Percentiles rank a stretch among this genome's conserved stretches.
Evolutionary conservation across 2,329 filamentous ascomycete species (phyloP).

Genomic region (Colletotrichum liriopes): DNA sequence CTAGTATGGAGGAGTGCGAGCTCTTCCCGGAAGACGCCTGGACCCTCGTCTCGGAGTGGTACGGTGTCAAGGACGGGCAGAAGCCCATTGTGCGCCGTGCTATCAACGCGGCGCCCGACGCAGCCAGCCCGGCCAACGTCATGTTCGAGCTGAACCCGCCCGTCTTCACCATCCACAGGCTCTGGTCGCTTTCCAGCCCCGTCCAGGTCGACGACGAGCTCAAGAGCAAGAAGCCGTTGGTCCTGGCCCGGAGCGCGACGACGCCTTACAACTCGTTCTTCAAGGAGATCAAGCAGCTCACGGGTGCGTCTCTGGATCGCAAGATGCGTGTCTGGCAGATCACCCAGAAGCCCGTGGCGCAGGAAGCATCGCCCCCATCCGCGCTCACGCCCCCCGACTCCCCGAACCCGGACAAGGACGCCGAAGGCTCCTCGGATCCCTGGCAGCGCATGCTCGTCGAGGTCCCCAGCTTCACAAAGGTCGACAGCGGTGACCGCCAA

Average conservation of each 20-base stretch:
- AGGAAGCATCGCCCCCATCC: slow-evolving; percentile 55
- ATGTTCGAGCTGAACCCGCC: slow-evolving; percentile 89
- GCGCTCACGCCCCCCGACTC: slow-evolving; percentile 60
- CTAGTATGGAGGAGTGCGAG: slow-evolving; percentile 80
- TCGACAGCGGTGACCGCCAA: slow-evolving; percentile 43
- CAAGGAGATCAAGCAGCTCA: slow-evolving; percentile 77
- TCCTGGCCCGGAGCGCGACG: slow-evolving; percentile 80
- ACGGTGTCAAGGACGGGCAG: slow-evolving; percentile 80
- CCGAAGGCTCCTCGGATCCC: slow-evolving; percentile 45
- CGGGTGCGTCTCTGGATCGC: slow-evolving; percentile 76
- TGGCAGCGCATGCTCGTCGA: slow-evolving; percentile 63
- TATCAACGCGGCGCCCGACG: slow-evolving; percentile 79
- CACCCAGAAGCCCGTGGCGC: slow-evolving; percentile 56
- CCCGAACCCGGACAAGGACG: slow-evolving; percentile 52
- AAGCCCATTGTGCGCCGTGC: slow-evolving; percentile 82
- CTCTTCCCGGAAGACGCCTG: slow-evolving; percentile 86
- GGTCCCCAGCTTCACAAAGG: slow-evolving; percentile 67
- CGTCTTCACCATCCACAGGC: slow-evolving; percentile 86
- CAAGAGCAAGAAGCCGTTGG: slow-evolving; percentile 72
- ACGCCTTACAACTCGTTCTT: slow-evolving; percentile 83
- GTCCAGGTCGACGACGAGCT: slow-evolving; percentile 71
- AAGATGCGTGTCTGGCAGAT: slow-evolving; percentile 86
- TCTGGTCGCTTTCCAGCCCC: slow-evolving; percentile 75
- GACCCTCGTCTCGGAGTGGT: slow-evolving; percentile 86
- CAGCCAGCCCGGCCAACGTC: slow-evolving; percentile 73